These are phyloP conservation scores for Jatropha curcas DNA, from an alignment of 345 rosid genomes.

Conservation along the genomic window DNA sequence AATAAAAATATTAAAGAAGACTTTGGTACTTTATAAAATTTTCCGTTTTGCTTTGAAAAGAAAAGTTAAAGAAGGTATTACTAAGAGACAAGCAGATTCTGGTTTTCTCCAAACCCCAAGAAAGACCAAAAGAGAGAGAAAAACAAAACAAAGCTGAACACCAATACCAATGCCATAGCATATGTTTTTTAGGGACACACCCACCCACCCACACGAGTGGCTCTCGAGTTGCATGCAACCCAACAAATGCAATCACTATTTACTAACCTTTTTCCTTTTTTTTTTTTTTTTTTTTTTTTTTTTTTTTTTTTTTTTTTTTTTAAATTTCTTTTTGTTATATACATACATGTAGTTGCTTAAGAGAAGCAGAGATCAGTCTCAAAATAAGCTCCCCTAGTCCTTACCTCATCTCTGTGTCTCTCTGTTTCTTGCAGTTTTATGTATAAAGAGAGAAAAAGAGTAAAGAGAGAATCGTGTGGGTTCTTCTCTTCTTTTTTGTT, in stretches of 20 bases:
- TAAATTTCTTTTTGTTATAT: no score
- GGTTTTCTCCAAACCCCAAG: conserved; percentile 47
- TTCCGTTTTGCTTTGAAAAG: conserved; percentile 27
- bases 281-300: neutral
- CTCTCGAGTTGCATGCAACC: conserved; percentile 39
- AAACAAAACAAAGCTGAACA: conserved; percentile 18
- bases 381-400: neutral
- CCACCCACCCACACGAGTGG: conserved; percentile 65
- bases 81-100: conserved; percentile 50
- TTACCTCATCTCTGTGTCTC: neutral
- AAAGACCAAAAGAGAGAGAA: conserved; percentile 13
- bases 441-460: neutral
- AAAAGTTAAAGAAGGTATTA: conserved; percentile 23
- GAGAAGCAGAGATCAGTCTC: conserved; percentile 1
- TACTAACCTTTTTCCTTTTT: no score
- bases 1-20: no score
- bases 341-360: no score
- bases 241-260: neutral
- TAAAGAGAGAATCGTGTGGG: conserved; percentile 29
- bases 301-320: neutral
- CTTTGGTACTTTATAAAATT: neutral
- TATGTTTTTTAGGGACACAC: conserved; percentile 21
- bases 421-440: neutral
- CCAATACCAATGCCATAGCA: conserved; percentile 29
- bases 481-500: conserved; percentile 22